Base-by-base conservation (phyloP, 257 asterid species). In the Ophiorrhiza pumila region DNA sequence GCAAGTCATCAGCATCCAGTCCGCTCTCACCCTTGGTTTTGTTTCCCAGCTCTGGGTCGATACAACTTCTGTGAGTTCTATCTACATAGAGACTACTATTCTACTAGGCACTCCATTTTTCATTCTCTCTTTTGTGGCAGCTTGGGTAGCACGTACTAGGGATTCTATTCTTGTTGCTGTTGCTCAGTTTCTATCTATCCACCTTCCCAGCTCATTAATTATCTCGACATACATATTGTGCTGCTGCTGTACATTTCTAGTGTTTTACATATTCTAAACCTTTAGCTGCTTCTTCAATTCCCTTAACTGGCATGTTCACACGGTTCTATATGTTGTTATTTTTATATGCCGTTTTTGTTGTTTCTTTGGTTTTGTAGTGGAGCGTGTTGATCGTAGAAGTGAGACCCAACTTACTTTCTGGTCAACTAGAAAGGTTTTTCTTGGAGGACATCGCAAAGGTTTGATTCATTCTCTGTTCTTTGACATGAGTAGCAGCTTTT, bases 1-100 rank as follows among this genome's bases (percentile, higher is more conserved):
- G 84, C 96, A 89, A 83, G 96, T 89, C 23, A 87, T 89, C 82
- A 81, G 89, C 80, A 80, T 85, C 72, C 74, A 81, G 13, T 87
- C 96, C 39, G 96, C 96, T 70, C 80, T 85, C 69, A 71, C 75
- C 74, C 79, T 89, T 49, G 96, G 96, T 10, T 87, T 81, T 69
- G 85, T 85, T 52, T 84, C 93, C n/a, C 91, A 89, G 86, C 91
- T 89, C 47, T 89, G 93, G 93, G 86, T 89, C 39, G 87, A 89
- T 72, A 65, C 85, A 9, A 71, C 60, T 46, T 78, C 96, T n/a
- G 96, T 89, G 76, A 87, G 92, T 80, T 53, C 7, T 25, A 23
- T 69, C 50, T 45, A n/a, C n/a, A n/a, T n/a, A n/a, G 42, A 18
- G 43, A n/a, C 14, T 35, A 45, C 37, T 27, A 18, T 45, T 31